phyloP scores from a whole-genome alignment of 768 basidiomycete genomes.

The Lactarius pseudohatsudake region DNA sequence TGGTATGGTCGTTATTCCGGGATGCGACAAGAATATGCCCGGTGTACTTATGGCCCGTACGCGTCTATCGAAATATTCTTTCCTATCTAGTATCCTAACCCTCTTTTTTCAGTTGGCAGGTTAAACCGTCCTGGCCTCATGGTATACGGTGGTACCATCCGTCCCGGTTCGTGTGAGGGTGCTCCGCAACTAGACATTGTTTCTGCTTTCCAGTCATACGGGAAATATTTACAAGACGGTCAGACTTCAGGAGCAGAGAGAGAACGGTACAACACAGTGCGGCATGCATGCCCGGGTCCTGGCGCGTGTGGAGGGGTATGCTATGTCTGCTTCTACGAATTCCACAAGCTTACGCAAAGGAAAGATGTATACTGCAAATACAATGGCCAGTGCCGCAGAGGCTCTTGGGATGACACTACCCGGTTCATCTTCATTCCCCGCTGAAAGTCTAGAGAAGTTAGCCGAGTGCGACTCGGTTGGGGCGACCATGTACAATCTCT shows the following conservation, averaged over 20 bases:
- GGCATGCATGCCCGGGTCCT: constrained; percentile 94
- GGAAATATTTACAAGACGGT: constrained; percentile 90
- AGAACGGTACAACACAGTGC: constrained; percentile 81
- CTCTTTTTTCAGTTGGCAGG: constrained; percentile 65
- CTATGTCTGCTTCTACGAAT: not conserved
- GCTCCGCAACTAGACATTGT: constrained; percentile 90
- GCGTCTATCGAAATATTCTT: constrained; percentile 36
- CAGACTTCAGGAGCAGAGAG: constrained; percentile 79
- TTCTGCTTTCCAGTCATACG: constrained; percentile 97
- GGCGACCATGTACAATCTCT: constrained; percentile 76
- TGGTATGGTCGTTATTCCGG: constrained; percentile 95
- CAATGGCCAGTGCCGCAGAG: constrained; percentile 96
- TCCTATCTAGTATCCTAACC: constrained; percentile 2
- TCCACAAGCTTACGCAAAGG: constrained; percentile 18
- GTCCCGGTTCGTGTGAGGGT: constrained; percentile 88
- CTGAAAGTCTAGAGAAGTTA: constrained; percentile 85
- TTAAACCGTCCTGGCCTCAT: constrained; percentile 95
- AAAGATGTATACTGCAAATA: constrained; percentile 98
- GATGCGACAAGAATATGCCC: constrained; percentile 99
- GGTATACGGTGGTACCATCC: constrained; percentile 97
- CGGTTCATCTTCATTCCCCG: constrained; percentile 96
- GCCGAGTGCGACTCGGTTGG: constrained; percentile 83
- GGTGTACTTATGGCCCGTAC: constrained; percentile 94
- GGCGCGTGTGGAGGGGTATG: constrained; percentile 95
- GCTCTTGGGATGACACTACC: constrained; percentile 95